Evolutionary conservation across 805 yeast species (phyloP), one percentile per base, ranked within the genome.

Genomic region (Candida sithepensis): DNA sequence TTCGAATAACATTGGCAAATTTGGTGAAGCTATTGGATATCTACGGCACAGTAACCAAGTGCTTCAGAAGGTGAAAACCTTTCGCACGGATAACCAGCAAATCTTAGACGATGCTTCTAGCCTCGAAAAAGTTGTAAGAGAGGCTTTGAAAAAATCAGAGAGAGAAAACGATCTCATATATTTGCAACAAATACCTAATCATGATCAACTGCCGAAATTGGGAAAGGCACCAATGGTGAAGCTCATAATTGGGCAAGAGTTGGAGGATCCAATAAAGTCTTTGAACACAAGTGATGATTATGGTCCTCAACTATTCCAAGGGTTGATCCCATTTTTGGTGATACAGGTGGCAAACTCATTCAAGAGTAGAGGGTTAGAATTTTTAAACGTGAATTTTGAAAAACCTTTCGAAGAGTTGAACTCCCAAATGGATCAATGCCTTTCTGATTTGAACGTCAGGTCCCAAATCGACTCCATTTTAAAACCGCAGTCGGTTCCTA

Each of bases 91-190:
- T 1, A 51, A 63, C n/a, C 56, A 63, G 9, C 44, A 67, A 2
- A 82, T 81, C 0, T 52, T 74, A 5, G 77, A 74, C 5, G 89
- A 84, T 57, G 63, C 82, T 9, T 55, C 65, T 16, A 81, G 82
- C 0, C 71, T 91, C 18, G 53, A 62, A 1, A 61, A 63, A 3
- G 71, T 73, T 2, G 70, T 86, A 1, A 59, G 66, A 9, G 73
- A 70, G 1, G 70, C 74, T 1, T 58, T 84, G 9, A 65, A 70
- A 16, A 69, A 76, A 2, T 79, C 91, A 0, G 89, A 85, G 53
- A 75, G 82, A 53, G 97, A 90, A 54, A 90, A 90, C 60, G 91
- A 89, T 58, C 70, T 89, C 55, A 82, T 91, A 5, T 88, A 88
- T 63, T 66, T 87, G 36, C 83, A 85, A 48, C 67, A 70, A 1